Percentiles rank a stretch among this genome's conserved stretches.
phyloP scores from a whole-genome alignment of 345 rosid genomes.

The Linum trigynum region DNA sequence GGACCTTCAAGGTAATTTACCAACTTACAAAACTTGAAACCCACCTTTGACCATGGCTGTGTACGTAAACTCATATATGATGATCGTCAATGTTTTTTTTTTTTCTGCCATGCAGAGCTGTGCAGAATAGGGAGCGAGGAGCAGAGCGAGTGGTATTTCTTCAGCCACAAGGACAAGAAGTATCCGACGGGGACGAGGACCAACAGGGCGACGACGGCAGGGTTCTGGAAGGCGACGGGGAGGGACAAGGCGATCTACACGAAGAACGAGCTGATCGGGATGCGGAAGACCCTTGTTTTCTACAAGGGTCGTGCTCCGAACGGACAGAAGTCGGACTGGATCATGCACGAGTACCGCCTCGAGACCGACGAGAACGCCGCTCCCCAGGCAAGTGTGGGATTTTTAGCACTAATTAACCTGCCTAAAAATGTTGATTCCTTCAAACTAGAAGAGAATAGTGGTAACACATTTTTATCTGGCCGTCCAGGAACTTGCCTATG shows the following conservation, averaged over 20 bases:
- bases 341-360: slow-evolving; percentile 28
- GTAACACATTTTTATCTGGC: too few relatives aligned
- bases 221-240: slow-evolving; percentile 34
- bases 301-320: slow-evolving; percentile 32
- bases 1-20: slow-evolving; percentile 27
- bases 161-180: slow-evolving; percentile 35
- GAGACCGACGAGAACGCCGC: slow-evolving; percentile 5
- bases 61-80: too few relatives aligned
- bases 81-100: neutral
- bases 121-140: slow-evolving; percentile 24
- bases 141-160: slow-evolving; percentile 30
- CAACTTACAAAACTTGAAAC: too few relatives aligned
- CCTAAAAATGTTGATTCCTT: too few relatives aligned
- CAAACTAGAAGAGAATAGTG: too few relatives aligned
- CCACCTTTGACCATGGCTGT: too few relatives aligned
- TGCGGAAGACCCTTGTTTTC: slow-evolving; percentile 32
- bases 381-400: slow-evolving; percentile 9
- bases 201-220: slow-evolving; percentile 30
- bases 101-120: slow-evolving; percentile 8
- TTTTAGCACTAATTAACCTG: too few relatives aligned
- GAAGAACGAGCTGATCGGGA: slow-evolving; percentile 25
- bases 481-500: too few relatives aligned
- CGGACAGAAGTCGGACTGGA: slow-evolving; percentile 36
- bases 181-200: slow-evolving; percentile 34
- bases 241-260: slow-evolving; percentile 28